phyloP scores from a whole-genome alignment of 495 filamentous ascomycete genomes.

The Rusavskia elegans region DNA sequence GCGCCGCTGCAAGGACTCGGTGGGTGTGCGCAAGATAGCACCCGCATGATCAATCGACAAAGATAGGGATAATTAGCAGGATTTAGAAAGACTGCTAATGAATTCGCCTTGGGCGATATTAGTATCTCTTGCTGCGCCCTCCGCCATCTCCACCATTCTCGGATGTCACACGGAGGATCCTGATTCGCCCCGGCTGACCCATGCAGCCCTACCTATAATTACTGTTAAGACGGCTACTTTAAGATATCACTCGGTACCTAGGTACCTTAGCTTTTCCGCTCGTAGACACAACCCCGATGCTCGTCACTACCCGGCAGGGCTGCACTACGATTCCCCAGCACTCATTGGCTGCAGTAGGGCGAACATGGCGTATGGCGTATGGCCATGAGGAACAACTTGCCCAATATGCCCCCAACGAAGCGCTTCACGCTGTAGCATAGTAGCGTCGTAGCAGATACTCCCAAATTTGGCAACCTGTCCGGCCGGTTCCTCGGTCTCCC shows the following conservation, averaged over 20 bases:
- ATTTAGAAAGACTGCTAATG: background rate
- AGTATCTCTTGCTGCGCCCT: background rate
- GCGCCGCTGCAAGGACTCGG: background rate
- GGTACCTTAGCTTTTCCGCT: background rate
- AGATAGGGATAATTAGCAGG: background rate
- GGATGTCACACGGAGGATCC: background rate
- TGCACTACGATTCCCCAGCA: background rate
- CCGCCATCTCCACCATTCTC: background rate
- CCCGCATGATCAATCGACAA: background rate
- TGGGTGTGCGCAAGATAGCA: background rate
- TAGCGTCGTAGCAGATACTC: background rate
- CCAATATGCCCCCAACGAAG: background rate
- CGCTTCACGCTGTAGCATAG: background rate
- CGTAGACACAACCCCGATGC: constrained; percentile 1
- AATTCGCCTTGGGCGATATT: background rate
- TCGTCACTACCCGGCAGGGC: constrained; percentile 1
- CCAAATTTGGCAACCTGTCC: constrained; percentile 1
- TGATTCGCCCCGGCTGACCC: background rate
- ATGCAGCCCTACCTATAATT: constrained; percentile 1
- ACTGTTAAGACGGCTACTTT: background rate
- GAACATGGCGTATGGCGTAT: background rate
- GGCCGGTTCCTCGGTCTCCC: background rate
- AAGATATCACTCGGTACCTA: background rate
- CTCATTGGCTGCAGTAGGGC: background rate
- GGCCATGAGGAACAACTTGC: no score